Percentiles rank a stretch among this genome's conserved stretches.
Evolutionary conservation across 768 basidiomycete genomes (phyloP).

Genomic region (Porphyrellus cyaneotinctus): DNA sequence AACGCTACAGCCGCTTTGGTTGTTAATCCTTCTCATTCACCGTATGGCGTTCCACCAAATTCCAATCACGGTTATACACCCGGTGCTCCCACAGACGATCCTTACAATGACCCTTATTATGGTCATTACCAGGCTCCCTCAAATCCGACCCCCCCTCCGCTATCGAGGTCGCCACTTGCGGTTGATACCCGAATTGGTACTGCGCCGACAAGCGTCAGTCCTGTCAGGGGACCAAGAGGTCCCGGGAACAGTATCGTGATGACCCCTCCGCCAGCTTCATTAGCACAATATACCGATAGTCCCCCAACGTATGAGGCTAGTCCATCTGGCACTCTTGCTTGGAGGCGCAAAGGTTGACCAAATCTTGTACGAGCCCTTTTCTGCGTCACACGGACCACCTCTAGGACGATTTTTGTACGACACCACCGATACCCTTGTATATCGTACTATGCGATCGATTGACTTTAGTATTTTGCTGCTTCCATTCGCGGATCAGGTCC

Average conservation of each 20-base stretch:
- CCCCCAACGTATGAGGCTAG: conserved; percentile 68
- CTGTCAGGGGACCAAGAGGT: conserved; percentile 41
- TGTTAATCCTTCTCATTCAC: conserved; percentile 12
- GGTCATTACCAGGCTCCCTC: conserved; percentile 17
- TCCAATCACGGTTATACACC: conserved; percentile 54
- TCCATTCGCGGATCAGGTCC: background rate
- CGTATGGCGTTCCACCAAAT: conserved; percentile 15
- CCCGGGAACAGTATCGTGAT: conserved; percentile 28
- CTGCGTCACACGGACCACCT: conserved; percentile 18
- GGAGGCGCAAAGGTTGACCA: conserved; percentile 42
- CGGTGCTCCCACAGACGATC: conserved; percentile 43
- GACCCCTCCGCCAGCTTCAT: conserved; percentile 19
- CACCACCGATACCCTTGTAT: conserved; percentile 23
- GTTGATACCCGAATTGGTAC: conserved; percentile 37
- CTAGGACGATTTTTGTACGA: conserved; percentile 11
- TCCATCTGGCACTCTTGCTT: conserved; percentile 44
- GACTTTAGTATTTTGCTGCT: background rate
- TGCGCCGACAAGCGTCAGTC: conserved; percentile 31
- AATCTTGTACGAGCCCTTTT: background rate
- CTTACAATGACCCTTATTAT: conserved; percentile 29
- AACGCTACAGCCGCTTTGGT: conserved; percentile 27
- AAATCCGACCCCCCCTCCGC: conserved; percentile 28
- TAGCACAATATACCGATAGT: conserved; percentile 41
- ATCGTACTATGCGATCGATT: conserved; percentile 8
- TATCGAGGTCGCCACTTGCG: conserved; percentile 34